A percentile compares a stretch with the other conserved stretches of the same genome.
These are phyloP conservation scores for Fusarium nanum DNA, from an alignment of 2,329 filamentous ascomycete species.

Conservation along the genomic window DNA sequence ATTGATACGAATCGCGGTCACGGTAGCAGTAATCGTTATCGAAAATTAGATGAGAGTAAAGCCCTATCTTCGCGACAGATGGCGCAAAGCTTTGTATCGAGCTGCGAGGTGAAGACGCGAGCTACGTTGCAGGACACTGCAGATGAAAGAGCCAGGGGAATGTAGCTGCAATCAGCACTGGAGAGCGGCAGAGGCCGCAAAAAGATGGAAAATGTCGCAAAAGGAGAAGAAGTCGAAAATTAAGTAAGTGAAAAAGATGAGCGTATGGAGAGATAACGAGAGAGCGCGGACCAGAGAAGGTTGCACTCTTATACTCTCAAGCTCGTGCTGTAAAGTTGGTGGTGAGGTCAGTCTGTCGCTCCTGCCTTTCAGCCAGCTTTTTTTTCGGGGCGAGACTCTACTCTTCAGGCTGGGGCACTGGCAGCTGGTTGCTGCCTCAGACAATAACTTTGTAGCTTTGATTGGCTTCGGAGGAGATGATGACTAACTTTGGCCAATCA, in stretches of 20 bases:
- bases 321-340: conserved; percentile 41
- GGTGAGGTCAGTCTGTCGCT: conserved; percentile 45
- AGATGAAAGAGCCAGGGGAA: conserved; percentile 23
- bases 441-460: conserved; percentile 46
- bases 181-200: conserved; percentile 23
- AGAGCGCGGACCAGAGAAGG: conserved; percentile 38
- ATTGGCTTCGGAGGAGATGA: conserved; percentile 45
- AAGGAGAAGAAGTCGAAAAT: conserved; percentile 25
- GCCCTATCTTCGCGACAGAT: conserved; percentile 5
- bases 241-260: conserved; percentile 27
- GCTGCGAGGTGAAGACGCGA: conserved; percentile 26
- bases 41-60: conserved; percentile 1
- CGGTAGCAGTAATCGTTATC: conserved; percentile 9
- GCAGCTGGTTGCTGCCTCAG: conserved; percentile 53
- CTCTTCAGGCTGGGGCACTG: conserved; percentile 29
- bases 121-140: conserved; percentile 19
- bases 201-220: conserved; percentile 12
- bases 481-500: conserved; percentile 50
- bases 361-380: conserved; percentile 48
- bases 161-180: conserved; percentile 27
- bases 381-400: conserved; percentile 44
- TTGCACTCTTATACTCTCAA: conserved; percentile 49
- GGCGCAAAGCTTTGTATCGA: conserved; percentile 15
- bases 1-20: conserved; percentile 20
- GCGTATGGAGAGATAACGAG: conserved; percentile 25